phyloP scores from a whole-genome alignment of 1,284 basidiomycete species.

The Stygiomarasmius scandens region DNA sequence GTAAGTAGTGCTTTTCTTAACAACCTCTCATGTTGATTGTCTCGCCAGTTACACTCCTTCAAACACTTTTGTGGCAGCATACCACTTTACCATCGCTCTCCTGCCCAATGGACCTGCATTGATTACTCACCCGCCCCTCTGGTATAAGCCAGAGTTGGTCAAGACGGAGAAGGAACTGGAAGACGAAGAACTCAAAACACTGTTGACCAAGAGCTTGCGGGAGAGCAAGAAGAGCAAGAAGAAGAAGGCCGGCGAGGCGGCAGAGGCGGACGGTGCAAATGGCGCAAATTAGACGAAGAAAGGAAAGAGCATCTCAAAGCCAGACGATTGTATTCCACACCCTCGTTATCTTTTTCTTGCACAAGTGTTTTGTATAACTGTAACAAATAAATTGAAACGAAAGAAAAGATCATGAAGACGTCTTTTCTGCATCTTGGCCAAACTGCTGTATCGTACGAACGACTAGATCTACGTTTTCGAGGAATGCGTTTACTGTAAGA shows the following conservation, averaged over 20 bases:
- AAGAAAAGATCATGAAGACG: constrained; percentile 17
- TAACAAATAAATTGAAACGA: constrained; percentile 3
- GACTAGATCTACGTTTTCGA: constrained; percentile 86
- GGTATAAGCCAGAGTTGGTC: constrained; percentile 92
- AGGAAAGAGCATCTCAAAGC: neutral
- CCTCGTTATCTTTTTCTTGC: constrained; percentile 1
- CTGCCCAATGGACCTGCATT: constrained; percentile 84
- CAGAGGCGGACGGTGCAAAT: constrained; percentile 28
- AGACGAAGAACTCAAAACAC: constrained; percentile 81
- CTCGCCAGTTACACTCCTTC: constrained; percentile 71
- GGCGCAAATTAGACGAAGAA: neutral
- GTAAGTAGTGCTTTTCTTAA: constrained; percentile 46
- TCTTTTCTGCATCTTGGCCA: constrained; percentile 55
- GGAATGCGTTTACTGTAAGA: constrained; percentile 79
- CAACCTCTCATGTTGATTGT: neutral
- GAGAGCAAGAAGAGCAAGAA: constrained; percentile 93
- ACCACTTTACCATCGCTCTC: constrained; percentile 95
- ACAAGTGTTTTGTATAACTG: neutral
- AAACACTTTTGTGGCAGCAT: constrained; percentile 84
- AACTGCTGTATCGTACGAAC: constrained; percentile 83
- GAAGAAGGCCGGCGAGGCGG: constrained; percentile 68
- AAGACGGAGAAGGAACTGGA: constrained; percentile 89
- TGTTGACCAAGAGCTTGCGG: constrained; percentile 80
- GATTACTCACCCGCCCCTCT: constrained; percentile 84
- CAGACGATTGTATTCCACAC: neutral